Conservation (phyloP, 169 alveolate species). For the Plasmodium knowlesi region DNA sequence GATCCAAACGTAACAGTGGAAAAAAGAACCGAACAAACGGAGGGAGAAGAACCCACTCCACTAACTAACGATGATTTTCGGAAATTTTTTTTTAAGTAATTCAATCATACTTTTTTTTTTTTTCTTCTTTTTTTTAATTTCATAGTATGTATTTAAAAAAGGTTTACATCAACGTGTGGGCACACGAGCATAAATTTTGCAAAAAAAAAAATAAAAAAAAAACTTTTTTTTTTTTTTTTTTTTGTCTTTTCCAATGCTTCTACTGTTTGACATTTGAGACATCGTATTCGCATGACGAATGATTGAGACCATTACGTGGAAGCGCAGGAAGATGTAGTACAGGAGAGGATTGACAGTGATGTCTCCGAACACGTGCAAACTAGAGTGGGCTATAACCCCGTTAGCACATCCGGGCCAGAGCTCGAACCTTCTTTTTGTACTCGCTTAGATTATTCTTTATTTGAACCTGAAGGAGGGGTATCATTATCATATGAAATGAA, state of each 20-base stretch:
- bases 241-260: not conserved
- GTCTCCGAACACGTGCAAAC: not conserved
- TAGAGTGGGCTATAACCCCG: not conserved
- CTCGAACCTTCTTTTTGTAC: slow-evolving; percentile 92
- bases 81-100: slow-evolving; percentile 38
- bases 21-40: slow-evolving; percentile 5
- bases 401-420: slow-evolving; percentile 84
- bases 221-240: not conserved
- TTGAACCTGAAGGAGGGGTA: slow-evolving; percentile 53
- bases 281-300: not conserved
- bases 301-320: not conserved
- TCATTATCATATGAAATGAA: not conserved
- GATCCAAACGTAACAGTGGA: not conserved
- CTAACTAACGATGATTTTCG: slow-evolving; percentile 65
- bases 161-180: not conserved
- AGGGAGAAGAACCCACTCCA: not conserved
- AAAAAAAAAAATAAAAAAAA: not conserved
- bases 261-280: not conserved
- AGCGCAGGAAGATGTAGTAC: not conserved
- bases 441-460: slow-evolving; percentile 88
- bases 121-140: not conserved
- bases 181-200: not conserved
- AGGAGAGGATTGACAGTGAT: not conserved
- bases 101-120: not conserved
- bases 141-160: slow-evolving; percentile 20